Conservation (phyloP, 2,329 filamentous ascomycete genomes). For the Neofusicoccum umdonicola region DNA sequence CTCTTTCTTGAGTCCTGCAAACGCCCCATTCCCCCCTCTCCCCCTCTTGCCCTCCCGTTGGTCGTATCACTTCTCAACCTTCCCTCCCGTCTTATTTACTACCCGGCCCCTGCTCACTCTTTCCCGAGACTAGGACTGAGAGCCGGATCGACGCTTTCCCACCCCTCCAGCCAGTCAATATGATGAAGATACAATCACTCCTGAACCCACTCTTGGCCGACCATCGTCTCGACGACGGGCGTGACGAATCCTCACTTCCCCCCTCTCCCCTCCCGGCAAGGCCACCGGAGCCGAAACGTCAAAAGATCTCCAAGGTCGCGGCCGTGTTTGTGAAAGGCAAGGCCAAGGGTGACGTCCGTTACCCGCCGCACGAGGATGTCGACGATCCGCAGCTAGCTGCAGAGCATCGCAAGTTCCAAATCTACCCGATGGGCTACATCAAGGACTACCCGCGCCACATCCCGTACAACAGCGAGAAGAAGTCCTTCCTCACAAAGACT, state of each 20-base stretch:
- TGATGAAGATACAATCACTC: slow-evolving; percentile 42
- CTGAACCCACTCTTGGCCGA: slow-evolving; percentile 37
- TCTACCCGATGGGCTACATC: slow-evolving; percentile 66
- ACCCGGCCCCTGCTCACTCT: neutral
- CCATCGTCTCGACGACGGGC: neutral
- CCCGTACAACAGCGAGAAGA: slow-evolving; percentile 93
- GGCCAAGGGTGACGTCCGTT: slow-evolving; percentile 68
- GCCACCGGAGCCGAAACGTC: slow-evolving; percentile 30
- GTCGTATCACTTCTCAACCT: neutral
- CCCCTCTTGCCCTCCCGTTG: neutral
- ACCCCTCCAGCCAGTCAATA: neutral
- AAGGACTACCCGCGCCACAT: slow-evolving; percentile 62
- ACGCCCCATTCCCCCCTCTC: neutral
- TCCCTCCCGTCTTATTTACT: neutral
- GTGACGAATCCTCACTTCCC: neutral
- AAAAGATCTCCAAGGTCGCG: slow-evolving; percentile 65
- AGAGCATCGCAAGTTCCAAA: slow-evolving; percentile 61
- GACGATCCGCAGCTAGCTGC: slow-evolving; percentile 54
- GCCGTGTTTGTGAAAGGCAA: slow-evolving; percentile 61
- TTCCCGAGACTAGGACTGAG: slow-evolving; percentile 6
- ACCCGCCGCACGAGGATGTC: slow-evolving; percentile 66
- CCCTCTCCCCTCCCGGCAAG: slow-evolving; percentile 19
- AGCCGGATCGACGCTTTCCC: too few relatives aligned
- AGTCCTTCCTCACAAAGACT: slow-evolving; percentile 81
- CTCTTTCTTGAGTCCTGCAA: neutral